Evolutionary conservation across 768 basidiomycete genomes (phyloP), one percentile per base, ranked within the genome.

Genomic region (Lentinula boryana): DNA sequence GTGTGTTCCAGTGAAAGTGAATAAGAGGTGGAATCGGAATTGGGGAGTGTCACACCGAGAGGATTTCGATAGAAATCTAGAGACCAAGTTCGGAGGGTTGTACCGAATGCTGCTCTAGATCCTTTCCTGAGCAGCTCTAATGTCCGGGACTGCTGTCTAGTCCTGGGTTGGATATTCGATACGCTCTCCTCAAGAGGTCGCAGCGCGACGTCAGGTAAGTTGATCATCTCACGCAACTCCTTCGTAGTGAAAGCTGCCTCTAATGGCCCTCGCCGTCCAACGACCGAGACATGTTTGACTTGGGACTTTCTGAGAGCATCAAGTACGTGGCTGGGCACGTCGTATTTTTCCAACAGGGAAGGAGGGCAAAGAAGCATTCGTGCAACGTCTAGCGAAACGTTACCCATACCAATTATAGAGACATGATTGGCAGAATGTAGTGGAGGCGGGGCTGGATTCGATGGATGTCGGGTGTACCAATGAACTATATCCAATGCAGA

Each of bases 391-490:
- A 99, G 78, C 7, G 95, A 89, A 60, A 99, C 95, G 65, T 98
- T 98, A 10, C 96, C 96, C 63, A 94, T 92, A 0, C 97, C 96
- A 48, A 98, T 88, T 58, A 99, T 75, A 1, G 91, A 85, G 32
- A 95, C 85, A 65, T 95, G 89, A 2, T 78, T 69, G 3, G 84
- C 73, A 43, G 80, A 80, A 33, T 91, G 83, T 1, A 94, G 80
- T 0, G 86, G 77, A 1, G 89, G 86, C 0, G 88, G 78, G 0
- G 80, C 69, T 0, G 82, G 78, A 9, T 78, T 75, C 8, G 85
- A 85, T 1, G 95, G 95, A 70, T 98, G 94, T 51, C 83, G 87
- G 12, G 96, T 98, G 75, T 99, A 98, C 95, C 95, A 98, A 65
- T 95, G 91, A 1, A 99, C 95, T 46, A 99, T 74, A 0, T 84